A percentile compares a stretch with the other conserved stretches of the same genome.
phyloP scores from a whole-genome alignment of 805 yeast genomes.

The Metschnikowia kunwiensis region DNA sequence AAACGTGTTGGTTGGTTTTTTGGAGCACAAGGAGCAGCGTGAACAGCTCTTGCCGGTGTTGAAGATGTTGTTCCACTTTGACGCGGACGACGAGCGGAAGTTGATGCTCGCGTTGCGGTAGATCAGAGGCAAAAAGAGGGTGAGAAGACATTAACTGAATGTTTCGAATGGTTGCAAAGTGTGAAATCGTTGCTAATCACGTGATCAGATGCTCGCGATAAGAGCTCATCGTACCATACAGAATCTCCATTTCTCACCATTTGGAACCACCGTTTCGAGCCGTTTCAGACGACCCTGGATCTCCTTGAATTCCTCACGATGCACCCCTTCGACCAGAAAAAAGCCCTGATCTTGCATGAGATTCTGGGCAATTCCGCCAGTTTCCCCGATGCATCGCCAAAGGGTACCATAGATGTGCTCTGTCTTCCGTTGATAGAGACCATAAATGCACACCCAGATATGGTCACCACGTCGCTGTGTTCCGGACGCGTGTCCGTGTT shows the following conservation, averaged over 20 bases:
- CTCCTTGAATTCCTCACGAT: slow-evolving; percentile 10
- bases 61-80: slow-evolving; percentile 66
- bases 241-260: too few relatives aligned
- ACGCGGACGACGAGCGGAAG: slow-evolving; percentile 68
- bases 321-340: slow-evolving; percentile 68
- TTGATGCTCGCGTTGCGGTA: slow-evolving; percentile 55
- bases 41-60: slow-evolving; percentile 81
- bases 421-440: slow-evolving; percentile 70
- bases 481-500: slow-evolving; percentile 85
- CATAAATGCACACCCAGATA: slow-evolving; percentile 58
- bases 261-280: too few relatives aligned
- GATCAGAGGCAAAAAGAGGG: background rate
- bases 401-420: slow-evolving; percentile 75
- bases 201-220: too few relatives aligned
- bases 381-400: slow-evolving; percentile 72
- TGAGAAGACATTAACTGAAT: background rate
- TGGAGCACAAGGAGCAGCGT: slow-evolving; percentile 92
- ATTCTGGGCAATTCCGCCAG: slow-evolving; percentile 42
- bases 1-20: slow-evolving; percentile 85
- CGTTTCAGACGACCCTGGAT: background rate
- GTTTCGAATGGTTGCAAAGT: too few relatives aligned
- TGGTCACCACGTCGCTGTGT: slow-evolving; percentile 87
- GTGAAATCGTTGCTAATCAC: too few relatives aligned
- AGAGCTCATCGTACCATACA: too few relatives aligned
- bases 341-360: slow-evolving; percentile 49